Evolutionary conservation across 192 early-diverging fungal genomes (phyloP).

Genomic region (Umbelopsis ramanniana): DNA sequence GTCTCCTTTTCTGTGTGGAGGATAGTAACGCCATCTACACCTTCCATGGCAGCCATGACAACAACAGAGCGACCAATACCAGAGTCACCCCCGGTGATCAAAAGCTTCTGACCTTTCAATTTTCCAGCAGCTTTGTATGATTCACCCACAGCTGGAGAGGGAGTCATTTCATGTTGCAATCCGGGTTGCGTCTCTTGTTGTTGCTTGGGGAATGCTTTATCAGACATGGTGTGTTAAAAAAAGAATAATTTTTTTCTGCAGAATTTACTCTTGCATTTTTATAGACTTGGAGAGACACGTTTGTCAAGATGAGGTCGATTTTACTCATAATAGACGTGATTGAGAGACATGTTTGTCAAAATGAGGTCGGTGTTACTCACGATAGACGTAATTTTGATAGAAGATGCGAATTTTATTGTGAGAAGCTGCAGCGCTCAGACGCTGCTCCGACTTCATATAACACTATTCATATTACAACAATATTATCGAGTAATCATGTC

Average conservation of each 20-base stretch:
- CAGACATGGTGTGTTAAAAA: not conserved
- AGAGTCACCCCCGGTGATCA: constrained; percentile 45
- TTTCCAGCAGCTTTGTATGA: constrained; percentile 46
- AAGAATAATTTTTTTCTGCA: not conserved
- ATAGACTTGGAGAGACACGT: not conserved
- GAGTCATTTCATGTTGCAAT: constrained; percentile 42
- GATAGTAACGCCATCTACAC: constrained; percentile 47
- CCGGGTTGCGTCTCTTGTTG: constrained; percentile 38
- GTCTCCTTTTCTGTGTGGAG: constrained; percentile 43
- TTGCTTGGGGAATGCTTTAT: not conserved
- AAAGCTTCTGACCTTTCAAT: constrained; percentile 44
- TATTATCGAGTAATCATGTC: not conserved
- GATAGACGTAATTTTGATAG: not conserved
- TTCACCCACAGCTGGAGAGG: constrained; percentile 30
- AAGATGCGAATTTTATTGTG: not conserved
- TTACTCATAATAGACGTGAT: not conserved
- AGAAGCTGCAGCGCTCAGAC: not conserved
- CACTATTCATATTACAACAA: not conserved
- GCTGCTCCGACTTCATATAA: no score
- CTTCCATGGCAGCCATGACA: constrained; percentile 48
- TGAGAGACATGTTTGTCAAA: not conserved
- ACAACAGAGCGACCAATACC: constrained; percentile 56
- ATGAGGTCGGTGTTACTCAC: not conserved
- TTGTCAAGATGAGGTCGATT: not conserved
- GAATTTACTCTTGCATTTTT: not conserved